Base-by-base conservation (phyloP, 2,329 filamentous ascomycete genomes). In the Fulvia fulva region DNA sequence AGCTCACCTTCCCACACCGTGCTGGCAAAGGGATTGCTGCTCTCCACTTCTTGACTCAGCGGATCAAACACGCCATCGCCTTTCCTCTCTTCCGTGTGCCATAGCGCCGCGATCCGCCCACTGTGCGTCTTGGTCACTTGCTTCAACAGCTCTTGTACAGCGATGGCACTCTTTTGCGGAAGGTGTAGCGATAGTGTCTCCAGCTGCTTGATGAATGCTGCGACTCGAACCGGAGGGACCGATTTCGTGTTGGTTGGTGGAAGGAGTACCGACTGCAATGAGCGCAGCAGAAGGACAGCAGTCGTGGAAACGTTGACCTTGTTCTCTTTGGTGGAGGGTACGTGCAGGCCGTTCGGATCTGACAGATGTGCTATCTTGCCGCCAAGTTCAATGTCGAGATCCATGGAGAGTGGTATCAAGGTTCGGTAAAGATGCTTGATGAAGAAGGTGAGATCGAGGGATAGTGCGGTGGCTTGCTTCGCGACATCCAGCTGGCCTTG, bases 251-350 rank as follows among this genome's bases (percentile, higher is more conserved):
- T 83, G 76, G 87, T 85, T 49, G 85, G 78, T 0, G 93, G 91
- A 0, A 96, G 81, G 21, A 99, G 85, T 30, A 92, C 84, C 1
- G 88, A 87, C 5, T 90, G 89, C 5, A 99, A 81, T 53, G 90
- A 94, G 63, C 92, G 89, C 61, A 97, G 83, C 54, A 99, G 85
- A 25, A 99, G 86, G 19, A 97, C 91, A 1, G 92, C 94, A 0
- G 92, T 96, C 0, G 94, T 99, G 70, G 96, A 89, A 56, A 97
- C 86, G 76, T 99, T 97, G 77, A 99, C 86, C 73, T 89, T 94
- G 71, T 85, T 66, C 47, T 68, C 67, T 30, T 63, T 55, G 69
- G 55, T 76, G 67, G 59, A 73, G 63, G 64, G 77, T 70, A 64
- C 86, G 79, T 2, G 88, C 85, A 70, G 92, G 84, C 65, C 67